Evolutionary conservation across 208 protist species (phyloP).

Genomic region (Crithidia fasciculata): DNA sequence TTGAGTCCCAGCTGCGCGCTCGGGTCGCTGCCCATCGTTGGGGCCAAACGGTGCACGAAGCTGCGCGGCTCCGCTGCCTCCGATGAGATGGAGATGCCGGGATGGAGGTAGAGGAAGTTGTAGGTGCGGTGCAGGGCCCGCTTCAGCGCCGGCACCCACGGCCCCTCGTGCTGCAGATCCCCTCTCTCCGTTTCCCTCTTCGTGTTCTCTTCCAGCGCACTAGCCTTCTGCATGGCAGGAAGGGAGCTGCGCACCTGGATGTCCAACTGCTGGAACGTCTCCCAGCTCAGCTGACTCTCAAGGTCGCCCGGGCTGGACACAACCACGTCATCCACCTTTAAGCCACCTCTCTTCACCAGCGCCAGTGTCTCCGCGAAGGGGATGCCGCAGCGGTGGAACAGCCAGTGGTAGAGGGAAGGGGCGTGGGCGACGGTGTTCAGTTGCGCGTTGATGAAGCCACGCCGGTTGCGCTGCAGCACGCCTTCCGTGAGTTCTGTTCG

Average conservation of each 20-base stretch:
- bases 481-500: slow-evolving; percentile 64
- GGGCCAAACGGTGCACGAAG: slow-evolving; percentile 83
- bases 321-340: slow-evolving; percentile 66
- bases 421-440: slow-evolving; percentile 86
- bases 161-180: neutral
- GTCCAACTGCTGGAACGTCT: slow-evolving; percentile 69
- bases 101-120: slow-evolving; percentile 63
- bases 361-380: slow-evolving; percentile 77
- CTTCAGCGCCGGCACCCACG: slow-evolving; percentile 84
- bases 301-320: slow-evolving; percentile 50
- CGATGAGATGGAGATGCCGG: slow-evolving; percentile 74
- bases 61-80: slow-evolving; percentile 78
- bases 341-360: slow-evolving; percentile 40
- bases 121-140: slow-evolving; percentile 85
- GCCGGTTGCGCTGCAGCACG: slow-evolving; percentile 67
- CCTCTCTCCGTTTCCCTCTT: neutral
- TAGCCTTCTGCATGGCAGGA: slow-evolving; percentile 23
- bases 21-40: slow-evolving; percentile 41
- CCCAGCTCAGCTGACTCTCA: slow-evolving; percentile 83
- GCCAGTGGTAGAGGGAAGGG: slow-evolving; percentile 89
- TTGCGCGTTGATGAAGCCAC: slow-evolving; percentile 82
- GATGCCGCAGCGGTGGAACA: slow-evolving; percentile 88
- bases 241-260: slow-evolving; percentile 64
- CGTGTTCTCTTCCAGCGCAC: neutral
- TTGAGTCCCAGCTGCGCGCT: slow-evolving; percentile 68